Evolutionary conservation across 345 rosid species (phyloP).

Genomic region (Geranium rotundifolium): DNA sequence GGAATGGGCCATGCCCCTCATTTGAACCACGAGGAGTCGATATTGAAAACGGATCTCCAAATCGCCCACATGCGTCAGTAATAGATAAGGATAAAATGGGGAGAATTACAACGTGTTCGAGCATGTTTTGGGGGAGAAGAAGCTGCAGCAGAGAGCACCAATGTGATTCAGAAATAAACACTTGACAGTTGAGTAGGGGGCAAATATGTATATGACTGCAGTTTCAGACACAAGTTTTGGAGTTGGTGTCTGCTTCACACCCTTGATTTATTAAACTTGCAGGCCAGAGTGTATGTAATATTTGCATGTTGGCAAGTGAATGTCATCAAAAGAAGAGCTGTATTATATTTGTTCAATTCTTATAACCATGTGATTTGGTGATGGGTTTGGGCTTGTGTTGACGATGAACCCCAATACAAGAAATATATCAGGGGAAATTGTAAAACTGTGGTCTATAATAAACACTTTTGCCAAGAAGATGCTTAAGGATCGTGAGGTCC

Average conservation of each 20-base stretch:
- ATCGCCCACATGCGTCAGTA: constrained; percentile 24
- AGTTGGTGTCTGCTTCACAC: background rate
- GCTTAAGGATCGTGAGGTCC: no score
- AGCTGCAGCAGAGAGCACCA: constrained; percentile 98
- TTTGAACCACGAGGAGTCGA: constrained; percentile 55
- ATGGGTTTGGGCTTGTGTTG: no score
- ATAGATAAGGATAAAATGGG: constrained; percentile 60
- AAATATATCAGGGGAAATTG: no score
- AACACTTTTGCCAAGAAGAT: no score
- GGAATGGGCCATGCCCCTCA: constrained; percentile 72
- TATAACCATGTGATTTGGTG: no score
- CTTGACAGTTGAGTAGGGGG: constrained; percentile 24
- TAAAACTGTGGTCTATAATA: no score
- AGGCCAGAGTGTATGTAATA: no score
- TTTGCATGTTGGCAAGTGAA: no score
- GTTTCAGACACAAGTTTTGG: background rate
- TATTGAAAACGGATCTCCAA: constrained; percentile 36
- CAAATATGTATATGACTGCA: background rate
- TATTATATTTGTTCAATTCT: no score
- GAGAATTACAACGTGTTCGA: constrained; percentile 67
- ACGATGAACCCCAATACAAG: no score
- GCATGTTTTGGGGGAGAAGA: constrained; percentile 97
- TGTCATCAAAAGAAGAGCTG: no score
- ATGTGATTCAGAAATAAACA: constrained; percentile 93
- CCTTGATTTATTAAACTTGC: no score